Evolutionary conservation across 805 yeast species (phyloP), one percentile per base, ranked within the genome.

Genomic region (Candida morakotiae): DNA sequence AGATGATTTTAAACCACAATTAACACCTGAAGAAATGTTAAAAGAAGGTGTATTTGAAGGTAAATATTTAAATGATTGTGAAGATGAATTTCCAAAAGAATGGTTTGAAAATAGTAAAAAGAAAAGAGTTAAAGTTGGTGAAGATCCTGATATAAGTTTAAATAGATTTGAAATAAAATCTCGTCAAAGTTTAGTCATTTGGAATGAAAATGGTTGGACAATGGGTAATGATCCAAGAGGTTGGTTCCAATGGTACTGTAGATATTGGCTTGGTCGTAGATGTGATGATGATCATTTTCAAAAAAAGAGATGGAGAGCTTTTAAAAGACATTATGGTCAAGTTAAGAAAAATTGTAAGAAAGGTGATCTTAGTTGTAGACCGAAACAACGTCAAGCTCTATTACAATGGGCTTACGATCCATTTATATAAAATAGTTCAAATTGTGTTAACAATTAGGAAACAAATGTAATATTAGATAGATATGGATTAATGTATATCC

Each of bases 361-460:
- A n/a, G 26, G 26, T n/a, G 26, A 24, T n/a, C 9, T 24, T 11
- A 24, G n/a, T 24, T 24, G 26, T 24, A 24, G 26, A 24, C 26
- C 26, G 5, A 24, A 24, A 24, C 26, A 24, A 24, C 26, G 26
- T 24, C 26, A 24, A 24, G 26, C 26, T n/a, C 9, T 24, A 24
- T 24, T 24, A n/a, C 26, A 24, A 24, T 24, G 26, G 26, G 26
- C 26, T n/a, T 24, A 24, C n/a, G 26, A 24, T 24, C 14, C 26
- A 24, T 24, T 24, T 24, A 10, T 24, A 24, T 24, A 24, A n/a
- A n/a, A 7, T 5, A 8, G 5, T 19, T 5, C 21, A 19, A 19
- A 19, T n/a, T n/a, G n/a, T n/a, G n/a, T n/a, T n/a, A n/a, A n/a
- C n/a, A n/a, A n/a, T n/a, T n/a, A n/a, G n/a, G n/a, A n/a, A n/a